A percentile compares a stretch with the other conserved stretches of the same genome.
phyloP scores from a whole-genome alignment of 1,139 yeast genomes.

The Candida neerlandica region DNA sequence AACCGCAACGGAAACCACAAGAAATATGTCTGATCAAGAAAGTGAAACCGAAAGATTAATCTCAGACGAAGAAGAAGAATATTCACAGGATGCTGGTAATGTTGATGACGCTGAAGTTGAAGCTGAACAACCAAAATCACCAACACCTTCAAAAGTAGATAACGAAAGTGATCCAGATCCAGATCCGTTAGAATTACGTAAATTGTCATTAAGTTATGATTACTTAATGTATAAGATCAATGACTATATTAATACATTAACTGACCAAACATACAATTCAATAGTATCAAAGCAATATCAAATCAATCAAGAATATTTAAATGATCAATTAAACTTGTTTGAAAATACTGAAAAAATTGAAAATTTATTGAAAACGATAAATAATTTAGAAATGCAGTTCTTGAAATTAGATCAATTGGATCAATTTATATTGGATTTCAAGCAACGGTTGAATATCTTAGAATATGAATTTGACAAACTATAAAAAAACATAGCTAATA shows the following conservation, averaged over 20 bases:
- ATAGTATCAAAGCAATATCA: constrained; percentile 29
- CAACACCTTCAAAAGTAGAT: constrained; percentile 6
- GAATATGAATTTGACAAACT: constrained; percentile 26
- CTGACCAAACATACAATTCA: constrained; percentile 38
- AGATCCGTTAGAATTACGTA: constrained; percentile 66
- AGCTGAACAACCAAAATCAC: constrained; percentile 1
- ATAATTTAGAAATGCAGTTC: constrained; percentile 61
- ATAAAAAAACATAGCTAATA: background rate
- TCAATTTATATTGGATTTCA: constrained; percentile 46
- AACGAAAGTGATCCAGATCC: constrained; percentile 25
- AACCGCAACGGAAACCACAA: background rate
- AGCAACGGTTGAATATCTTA: constrained; percentile 27
- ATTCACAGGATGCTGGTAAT: background rate
- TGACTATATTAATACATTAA: constrained; percentile 48
- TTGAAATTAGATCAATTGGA: constrained; percentile 68
- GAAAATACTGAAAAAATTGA: constrained; percentile 47
- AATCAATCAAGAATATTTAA: constrained; percentile 36
- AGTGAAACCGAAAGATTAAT: background rate
- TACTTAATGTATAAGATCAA: constrained; percentile 62
- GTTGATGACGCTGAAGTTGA: background rate
- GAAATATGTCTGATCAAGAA: background rate
- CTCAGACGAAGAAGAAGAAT: background rate
- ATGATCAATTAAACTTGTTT: constrained; percentile 40
- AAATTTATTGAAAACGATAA: constrained; percentile 49
- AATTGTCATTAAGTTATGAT: constrained; percentile 62